Evolutionary conservation across 2,329 filamentous ascomycete species (phyloP).

Genomic region (Aspergillus hiratsukae): DNA sequence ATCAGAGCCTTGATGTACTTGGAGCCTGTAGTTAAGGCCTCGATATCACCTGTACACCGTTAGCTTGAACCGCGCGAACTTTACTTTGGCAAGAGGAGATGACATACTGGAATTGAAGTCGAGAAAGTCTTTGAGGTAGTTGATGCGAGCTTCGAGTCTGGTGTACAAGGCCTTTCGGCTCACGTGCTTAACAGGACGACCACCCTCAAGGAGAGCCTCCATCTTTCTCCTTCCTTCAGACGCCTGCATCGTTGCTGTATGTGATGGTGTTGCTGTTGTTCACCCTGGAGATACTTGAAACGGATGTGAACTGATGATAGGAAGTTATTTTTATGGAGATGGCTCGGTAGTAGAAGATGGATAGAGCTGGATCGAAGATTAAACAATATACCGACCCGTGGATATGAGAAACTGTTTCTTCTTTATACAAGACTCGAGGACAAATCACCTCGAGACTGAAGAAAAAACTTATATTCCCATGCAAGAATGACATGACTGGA

Average conservation of each 20-base stretch:
- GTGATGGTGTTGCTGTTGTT: background rate
- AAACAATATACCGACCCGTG: background rate
- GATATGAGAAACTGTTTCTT: background rate
- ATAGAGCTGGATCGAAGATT: background rate
- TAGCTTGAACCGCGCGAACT: background rate
- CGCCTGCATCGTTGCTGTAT: background rate
- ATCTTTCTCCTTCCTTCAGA: slow-evolving; percentile 3
- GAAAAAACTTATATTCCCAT: background rate
- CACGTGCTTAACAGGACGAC: slow-evolving; percentile 51
- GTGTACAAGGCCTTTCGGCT: slow-evolving; percentile 69
- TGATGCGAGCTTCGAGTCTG: slow-evolving; percentile 63
- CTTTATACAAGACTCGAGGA: background rate
- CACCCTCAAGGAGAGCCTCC: slow-evolving; percentile 12
- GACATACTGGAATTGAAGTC: slow-evolving; percentile 66
- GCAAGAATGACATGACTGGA: background rate
- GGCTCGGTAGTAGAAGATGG: background rate
- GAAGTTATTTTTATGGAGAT: background rate
- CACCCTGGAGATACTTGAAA: background rate
- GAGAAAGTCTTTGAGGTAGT: slow-evolving; percentile 70
- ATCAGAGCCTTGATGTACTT: slow-evolving; percentile 81
- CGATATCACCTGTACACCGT: slow-evolving; percentile 59
- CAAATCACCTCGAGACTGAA: background rate
- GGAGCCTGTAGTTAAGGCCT: slow-evolving; percentile 62
- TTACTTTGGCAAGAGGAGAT: background rate
- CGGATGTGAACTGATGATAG: background rate